A percentile compares a stretch with the other conserved stretches of the same genome.
Conservation (phyloP, 176 grass and related monocot genomes). For the Ampelocalamus luodianensis region DNA sequence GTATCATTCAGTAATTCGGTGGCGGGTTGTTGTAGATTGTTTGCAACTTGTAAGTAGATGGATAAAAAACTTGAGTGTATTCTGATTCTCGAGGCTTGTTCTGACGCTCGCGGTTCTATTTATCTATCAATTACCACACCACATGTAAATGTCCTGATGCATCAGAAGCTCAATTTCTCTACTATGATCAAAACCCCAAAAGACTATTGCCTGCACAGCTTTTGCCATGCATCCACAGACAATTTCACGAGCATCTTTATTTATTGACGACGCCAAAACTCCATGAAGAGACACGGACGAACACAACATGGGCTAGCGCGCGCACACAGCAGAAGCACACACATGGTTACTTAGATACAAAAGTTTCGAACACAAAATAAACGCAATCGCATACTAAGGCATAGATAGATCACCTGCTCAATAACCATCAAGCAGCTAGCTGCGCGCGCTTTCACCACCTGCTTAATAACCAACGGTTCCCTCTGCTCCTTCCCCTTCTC, state of each 20-base stretch:
- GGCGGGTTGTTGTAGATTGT: neutral
- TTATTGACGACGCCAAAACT: constrained; percentile 9
- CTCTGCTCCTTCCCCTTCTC: too few relatives aligned
- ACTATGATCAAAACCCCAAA: too few relatives aligned
- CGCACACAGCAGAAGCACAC: neutral
- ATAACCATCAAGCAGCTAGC: neutral
- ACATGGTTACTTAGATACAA: neutral
- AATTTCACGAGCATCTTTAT: constrained; percentile 11
- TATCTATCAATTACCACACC: too few relatives aligned
- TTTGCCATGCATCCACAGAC: neutral
- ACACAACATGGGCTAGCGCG: neutral
- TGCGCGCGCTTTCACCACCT: constrained; percentile 8
- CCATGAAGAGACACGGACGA: neutral
- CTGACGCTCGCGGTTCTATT: too few relatives aligned
- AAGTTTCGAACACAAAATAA: neutral
- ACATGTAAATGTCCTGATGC: neutral
- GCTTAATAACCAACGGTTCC: constrained; percentile 22
- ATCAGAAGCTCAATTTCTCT: too few relatives aligned
- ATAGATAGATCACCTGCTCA: constrained; percentile 1
- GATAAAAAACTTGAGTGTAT: neutral
- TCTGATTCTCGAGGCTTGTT: too few relatives aligned
- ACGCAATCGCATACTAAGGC: neutral
- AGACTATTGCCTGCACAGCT: neutral
- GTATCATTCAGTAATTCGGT: neutral
- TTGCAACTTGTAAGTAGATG: neutral